Percentiles rank a stretch among this genome's conserved stretches.
Conservation (phyloP, 2,329 filamentous ascomycete species). For the Fusarium sp. region DNA sequence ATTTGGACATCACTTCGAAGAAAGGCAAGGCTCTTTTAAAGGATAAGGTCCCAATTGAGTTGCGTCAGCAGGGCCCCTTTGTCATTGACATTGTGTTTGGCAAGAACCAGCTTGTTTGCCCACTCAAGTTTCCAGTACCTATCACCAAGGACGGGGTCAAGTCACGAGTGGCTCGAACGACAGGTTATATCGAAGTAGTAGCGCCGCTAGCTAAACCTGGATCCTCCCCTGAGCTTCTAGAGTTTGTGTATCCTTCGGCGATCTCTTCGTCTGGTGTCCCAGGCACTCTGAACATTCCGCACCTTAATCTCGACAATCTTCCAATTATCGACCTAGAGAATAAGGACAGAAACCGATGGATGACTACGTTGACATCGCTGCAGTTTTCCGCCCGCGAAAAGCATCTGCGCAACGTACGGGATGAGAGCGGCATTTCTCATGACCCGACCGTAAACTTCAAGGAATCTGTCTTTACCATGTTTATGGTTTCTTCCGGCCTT, state of each 20-base stretch:
- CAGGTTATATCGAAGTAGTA: conserved; percentile 62
- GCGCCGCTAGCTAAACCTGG: conserved; percentile 52
- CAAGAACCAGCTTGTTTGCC: conserved; percentile 49
- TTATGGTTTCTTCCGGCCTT: conserved; percentile 62
- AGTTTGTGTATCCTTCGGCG: conserved; percentile 57
- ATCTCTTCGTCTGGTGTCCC: conserved; percentile 53
- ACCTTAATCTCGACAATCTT: conserved; percentile 62
- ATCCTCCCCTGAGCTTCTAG: conserved; percentile 44
- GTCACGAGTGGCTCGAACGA: conserved; percentile 61
- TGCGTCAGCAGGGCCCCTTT: conserved; percentile 59
- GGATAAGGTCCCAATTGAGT: conserved; percentile 56
- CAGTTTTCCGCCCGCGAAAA: conserved; percentile 62
- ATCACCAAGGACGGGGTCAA: conserved; percentile 55
- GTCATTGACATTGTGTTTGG: conserved; percentile 60
- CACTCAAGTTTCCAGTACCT: conserved; percentile 59
- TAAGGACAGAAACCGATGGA: conserved; percentile 56
- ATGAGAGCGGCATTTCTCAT: conserved; percentile 44
- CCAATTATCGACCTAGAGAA: conserved; percentile 59
- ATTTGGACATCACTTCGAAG: conserved; percentile 56
- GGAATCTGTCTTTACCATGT: conserved; percentile 64
- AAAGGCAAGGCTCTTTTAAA: conserved; percentile 56
- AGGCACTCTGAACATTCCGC: conserved; percentile 56
- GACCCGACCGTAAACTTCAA: conserved; percentile 63
- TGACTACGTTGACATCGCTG: conserved; percentile 57
- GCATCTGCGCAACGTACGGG: conserved; percentile 51